Percentiles rank a stretch among this genome's conserved stretches.
These are phyloP conservation scores for Tuber melanosporum DNA, from an alignment of 495 filamentous ascomycete genomes.

Conservation along the genomic window DNA sequence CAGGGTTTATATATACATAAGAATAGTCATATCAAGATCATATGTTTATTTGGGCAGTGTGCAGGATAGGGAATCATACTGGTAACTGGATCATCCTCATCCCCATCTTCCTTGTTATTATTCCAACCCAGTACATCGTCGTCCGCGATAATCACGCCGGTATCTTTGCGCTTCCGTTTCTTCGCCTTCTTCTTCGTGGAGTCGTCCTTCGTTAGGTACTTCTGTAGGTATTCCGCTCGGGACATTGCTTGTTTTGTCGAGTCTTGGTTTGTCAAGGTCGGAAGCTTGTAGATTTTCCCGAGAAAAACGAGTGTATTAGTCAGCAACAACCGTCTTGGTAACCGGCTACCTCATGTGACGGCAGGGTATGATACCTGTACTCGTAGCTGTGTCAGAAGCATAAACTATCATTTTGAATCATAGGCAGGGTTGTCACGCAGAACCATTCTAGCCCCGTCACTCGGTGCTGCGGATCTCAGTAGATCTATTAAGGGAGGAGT, in stretches of 20 bases:
- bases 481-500: background rate
- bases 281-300: background rate
- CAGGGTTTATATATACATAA: background rate
- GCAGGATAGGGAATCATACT: constrained; percentile 41
- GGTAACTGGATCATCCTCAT: constrained; percentile 46
- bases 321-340: background rate
- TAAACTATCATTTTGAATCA: background rate
- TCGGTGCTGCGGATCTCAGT: background rate
- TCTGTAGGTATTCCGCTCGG: constrained; percentile 82
- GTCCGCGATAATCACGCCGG: constrained; percentile 80
- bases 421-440: background rate
- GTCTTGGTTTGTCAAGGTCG: constrained; percentile 32
- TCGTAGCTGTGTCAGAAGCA: too few species aligned
- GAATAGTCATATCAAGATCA: background rate
- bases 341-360: background rate
- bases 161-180: constrained; percentile 54
- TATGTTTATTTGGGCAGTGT: background rate
- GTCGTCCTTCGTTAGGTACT: constrained; percentile 80
- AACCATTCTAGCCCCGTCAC: background rate
- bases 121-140: constrained; percentile 77
- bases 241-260: constrained; percentile 45
- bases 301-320: background rate
- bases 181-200: constrained; percentile 73
- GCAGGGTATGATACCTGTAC: background rate
- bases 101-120: constrained; percentile 45